Evolutionary conservation across 1,139 yeast species (phyloP).

Genomic region (Wickerhamiella pararugosa): DNA sequence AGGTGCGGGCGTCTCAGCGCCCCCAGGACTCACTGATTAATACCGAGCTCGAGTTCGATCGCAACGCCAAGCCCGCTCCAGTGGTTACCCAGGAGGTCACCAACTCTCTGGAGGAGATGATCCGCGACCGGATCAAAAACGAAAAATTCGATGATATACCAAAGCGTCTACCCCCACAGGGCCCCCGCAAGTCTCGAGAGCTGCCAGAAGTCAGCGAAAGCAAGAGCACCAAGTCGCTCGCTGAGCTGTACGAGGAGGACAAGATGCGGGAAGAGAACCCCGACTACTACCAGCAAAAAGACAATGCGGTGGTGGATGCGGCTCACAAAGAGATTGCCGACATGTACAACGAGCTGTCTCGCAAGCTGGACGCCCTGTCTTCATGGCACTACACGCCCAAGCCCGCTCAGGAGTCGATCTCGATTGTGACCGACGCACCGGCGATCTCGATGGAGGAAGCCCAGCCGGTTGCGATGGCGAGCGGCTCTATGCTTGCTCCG

Average conservation of each 20-base stretch:
- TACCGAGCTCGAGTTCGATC: constrained; percentile 51
- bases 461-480: constrained; percentile 72
- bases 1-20: constrained; percentile 65
- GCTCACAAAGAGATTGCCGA: constrained; percentile 69
- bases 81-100: constrained; percentile 82
- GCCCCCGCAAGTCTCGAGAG: constrained; percentile 9
- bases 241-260: constrained; percentile 86
- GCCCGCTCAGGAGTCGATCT: constrained; percentile 67
- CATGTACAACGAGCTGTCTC: constrained; percentile 46
- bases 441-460: constrained; percentile 91
- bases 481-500: constrained; percentile 76
- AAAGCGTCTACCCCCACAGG: constrained; percentile 45
- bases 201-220: constrained; percentile 55
- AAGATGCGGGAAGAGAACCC: constrained; percentile 32
- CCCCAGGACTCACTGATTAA: constrained; percentile 68
- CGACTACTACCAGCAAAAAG: constrained; percentile 34
- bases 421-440: constrained; percentile 66
- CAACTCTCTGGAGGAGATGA: constrained; percentile 74
- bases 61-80: constrained; percentile 76
- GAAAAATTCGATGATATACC: constrained; percentile 77
- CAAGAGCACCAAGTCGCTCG: constrained; percentile 75
- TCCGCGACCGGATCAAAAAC: constrained; percentile 60
- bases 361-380: constrained; percentile 72
- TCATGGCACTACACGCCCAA: constrained; percentile 91
- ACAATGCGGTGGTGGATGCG: constrained; percentile 37